These are phyloP conservation scores for Barbarea vulgaris DNA, from an alignment of 345 rosid species.

Conservation along the genomic window DNA sequence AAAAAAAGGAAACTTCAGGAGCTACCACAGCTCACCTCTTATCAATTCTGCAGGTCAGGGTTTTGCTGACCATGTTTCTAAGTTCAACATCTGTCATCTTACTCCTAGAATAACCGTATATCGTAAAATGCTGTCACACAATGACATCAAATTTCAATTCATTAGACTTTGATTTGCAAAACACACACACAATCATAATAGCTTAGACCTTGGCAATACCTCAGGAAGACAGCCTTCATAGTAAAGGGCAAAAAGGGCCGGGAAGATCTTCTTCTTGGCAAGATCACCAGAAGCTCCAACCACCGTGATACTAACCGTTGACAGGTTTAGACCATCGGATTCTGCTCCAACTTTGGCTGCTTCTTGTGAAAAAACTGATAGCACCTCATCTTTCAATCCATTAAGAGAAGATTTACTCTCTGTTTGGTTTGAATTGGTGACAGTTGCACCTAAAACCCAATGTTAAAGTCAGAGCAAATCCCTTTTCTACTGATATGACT, in stretches of 20 bases:
- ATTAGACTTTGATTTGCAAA: background rate
- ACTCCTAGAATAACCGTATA: slow-evolving; percentile 95
- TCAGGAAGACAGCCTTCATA: slow-evolving; percentile 93
- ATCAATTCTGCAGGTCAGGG: slow-evolving; percentile 95
- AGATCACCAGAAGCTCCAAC: slow-evolving; percentile 99
- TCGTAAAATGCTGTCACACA: slow-evolving; percentile 77
- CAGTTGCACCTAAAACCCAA: slow-evolving; percentile 58
- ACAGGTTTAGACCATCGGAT: slow-evolving; percentile 53
- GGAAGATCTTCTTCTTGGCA: slow-evolving; percentile 99
- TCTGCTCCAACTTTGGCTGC: slow-evolving; percentile 45
- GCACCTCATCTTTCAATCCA: slow-evolving; percentile 51
- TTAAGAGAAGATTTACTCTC: slow-evolving; percentile 49
- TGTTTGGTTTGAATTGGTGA: slow-evolving; percentile 45
- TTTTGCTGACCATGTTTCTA: slow-evolving; percentile 91
- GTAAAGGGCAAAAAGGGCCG: slow-evolving; percentile 96
- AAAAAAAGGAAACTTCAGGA: background rate
- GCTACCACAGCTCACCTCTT: slow-evolving; percentile 57
- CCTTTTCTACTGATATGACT: slow-evolving; percentile 11
- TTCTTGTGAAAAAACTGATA: slow-evolving; percentile 48
- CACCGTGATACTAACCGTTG: slow-evolving; percentile 86
- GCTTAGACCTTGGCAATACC: slow-evolving; percentile 57
- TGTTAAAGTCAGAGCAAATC: slow-evolving; percentile 3
- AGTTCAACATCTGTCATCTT: slow-evolving; percentile 96
- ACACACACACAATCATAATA: slow-evolving; percentile 1
- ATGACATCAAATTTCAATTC: slow-evolving; percentile 19